phyloP scores from a whole-genome alignment of 2,329 filamentous ascomycete genomes.

The Cordyceps cicadae region DNA sequence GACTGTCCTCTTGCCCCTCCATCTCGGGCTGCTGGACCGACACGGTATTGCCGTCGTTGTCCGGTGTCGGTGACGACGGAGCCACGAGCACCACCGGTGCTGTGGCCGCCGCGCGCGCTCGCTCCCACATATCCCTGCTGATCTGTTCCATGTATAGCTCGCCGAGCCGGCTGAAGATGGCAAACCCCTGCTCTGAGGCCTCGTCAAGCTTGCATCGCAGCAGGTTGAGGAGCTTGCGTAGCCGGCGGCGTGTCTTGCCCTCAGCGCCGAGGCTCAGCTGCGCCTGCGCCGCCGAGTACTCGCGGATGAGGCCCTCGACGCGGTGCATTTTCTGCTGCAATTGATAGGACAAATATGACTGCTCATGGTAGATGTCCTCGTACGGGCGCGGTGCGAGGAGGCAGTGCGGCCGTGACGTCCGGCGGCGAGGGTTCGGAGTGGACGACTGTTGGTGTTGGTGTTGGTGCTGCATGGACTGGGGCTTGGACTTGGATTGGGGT shows the following conservation, averaged over 20 bases:
- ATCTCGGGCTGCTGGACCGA: conserved; percentile 17
- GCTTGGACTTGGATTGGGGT: not conserved
- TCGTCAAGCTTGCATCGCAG: conserved; percentile 36
- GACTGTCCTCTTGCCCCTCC: no score
- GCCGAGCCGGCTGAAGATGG: conserved; percentile 36
- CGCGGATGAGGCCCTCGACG: conserved; percentile 29
- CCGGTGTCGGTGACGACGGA: not conserved
- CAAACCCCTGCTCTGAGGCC: conserved; percentile 37
- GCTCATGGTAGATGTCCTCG: conserved; percentile 37
- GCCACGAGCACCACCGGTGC: not conserved
- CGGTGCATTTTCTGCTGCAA: conserved; percentile 33
- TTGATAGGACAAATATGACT: conserved; percentile 34
- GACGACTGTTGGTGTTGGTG: not conserved
- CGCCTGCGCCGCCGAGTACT: conserved; percentile 30
- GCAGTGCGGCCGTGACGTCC: not conserved
- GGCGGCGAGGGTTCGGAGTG: not conserved
- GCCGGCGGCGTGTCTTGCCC: conserved; percentile 22
- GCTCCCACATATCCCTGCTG: conserved; percentile 31
- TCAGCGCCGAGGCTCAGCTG: conserved; percentile 18
- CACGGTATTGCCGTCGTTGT: not conserved
- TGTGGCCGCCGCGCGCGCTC: not conserved
- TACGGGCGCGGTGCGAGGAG: conserved; percentile 31
- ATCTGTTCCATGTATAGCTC: conserved; percentile 43
- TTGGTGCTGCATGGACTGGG: not conserved
- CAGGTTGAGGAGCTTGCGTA: conserved; percentile 34